Conservation (phyloP, 305 asterid genomes). For the Plantago rigida region DNA sequence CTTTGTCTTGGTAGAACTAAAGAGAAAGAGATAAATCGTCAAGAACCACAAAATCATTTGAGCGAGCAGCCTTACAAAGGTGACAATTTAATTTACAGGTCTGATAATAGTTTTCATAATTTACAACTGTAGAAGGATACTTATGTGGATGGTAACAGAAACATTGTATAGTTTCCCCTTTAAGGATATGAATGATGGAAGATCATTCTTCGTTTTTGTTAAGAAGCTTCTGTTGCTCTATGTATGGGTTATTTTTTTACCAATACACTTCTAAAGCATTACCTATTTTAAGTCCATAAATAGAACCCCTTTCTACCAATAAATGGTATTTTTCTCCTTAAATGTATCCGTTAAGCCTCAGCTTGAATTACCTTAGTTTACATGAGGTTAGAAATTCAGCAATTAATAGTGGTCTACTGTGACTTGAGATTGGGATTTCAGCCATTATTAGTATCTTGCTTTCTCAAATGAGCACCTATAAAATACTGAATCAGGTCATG, state of each 20-base stretch:
- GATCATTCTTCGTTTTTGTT: constrained; percentile 15
- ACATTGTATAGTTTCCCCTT: constrained; percentile 16
- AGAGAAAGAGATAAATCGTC: constrained; percentile 28
- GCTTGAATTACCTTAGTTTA: neutral
- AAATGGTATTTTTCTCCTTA: constrained; percentile 1
- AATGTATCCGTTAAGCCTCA: constrained; percentile 15
- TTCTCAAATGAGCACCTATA: neutral
- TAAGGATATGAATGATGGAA: neutral
- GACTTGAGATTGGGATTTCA: constrained; percentile 15
- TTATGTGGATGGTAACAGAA: constrained; percentile 4
- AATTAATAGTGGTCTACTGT: neutral
- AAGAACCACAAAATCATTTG: constrained; percentile 23
- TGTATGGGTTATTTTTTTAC: constrained; percentile 14
- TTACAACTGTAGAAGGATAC: constrained; percentile 14
- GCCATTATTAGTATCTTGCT: constrained; percentile 11
- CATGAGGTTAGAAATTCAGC: constrained; percentile 11
- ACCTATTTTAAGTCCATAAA: constrained; percentile 20
- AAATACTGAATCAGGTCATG: constrained; percentile 13
- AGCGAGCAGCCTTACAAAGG: constrained; percentile 26
- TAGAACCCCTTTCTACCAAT: constrained; percentile 3
- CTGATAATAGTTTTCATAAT: constrained; percentile 19
- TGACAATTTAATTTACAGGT: constrained; percentile 10
- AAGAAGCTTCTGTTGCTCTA: constrained; percentile 19
- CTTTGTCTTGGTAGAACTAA: constrained; percentile 30
- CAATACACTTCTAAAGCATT: constrained; percentile 22